Evolutionary conservation across 805 yeast species (phyloP).

Genomic region (Candida krabiensis): DNA sequence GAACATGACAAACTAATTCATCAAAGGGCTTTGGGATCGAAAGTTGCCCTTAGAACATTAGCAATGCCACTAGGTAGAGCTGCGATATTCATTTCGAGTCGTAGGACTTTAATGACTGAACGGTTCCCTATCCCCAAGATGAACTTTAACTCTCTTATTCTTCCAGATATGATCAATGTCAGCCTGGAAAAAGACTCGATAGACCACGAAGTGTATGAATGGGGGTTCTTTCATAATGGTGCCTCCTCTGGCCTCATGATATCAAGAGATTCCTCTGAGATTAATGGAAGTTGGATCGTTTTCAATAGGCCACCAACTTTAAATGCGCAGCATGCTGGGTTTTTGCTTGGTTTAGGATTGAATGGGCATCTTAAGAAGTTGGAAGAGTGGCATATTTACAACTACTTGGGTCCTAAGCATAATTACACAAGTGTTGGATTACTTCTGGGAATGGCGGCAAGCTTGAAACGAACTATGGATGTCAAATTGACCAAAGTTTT

Average conservation of each 20-base stretch:
- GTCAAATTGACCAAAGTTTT: slow-evolving; percentile 83
- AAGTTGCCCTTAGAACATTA: slow-evolving; percentile 69
- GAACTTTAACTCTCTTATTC: slow-evolving; percentile 63
- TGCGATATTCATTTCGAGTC: slow-evolving; percentile 63
- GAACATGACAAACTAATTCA: slow-evolving; percentile 58
- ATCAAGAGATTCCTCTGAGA: slow-evolving; percentile 63
- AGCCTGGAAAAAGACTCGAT: slow-evolving; percentile 55
- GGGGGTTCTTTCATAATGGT: slow-evolving; percentile 95
- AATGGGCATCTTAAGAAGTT: slow-evolving; percentile 81
- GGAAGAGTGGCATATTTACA: slow-evolving; percentile 96
- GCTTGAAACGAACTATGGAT: slow-evolving; percentile 80
- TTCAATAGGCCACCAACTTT: slow-evolving; percentile 73
- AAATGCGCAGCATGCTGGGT: slow-evolving; percentile 90
- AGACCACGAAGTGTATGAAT: slow-evolving; percentile 50
- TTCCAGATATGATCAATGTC: slow-evolving; percentile 65
- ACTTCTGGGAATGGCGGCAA: slow-evolving; percentile 89
- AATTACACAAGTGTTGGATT: slow-evolving; percentile 83
- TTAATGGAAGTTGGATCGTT: slow-evolving; percentile 88
- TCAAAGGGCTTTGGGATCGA: slow-evolving; percentile 57
- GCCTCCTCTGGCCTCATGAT: slow-evolving; percentile 80
- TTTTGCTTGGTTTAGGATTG: slow-evolving; percentile 85
- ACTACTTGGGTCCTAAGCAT: slow-evolving; percentile 88
- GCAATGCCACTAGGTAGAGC: slow-evolving; percentile 80
- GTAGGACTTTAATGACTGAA: slow-evolving; percentile 81
- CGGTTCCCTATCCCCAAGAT: slow-evolving; percentile 76